A percentile compares a stretch with the other conserved stretches of the same genome.
These are phyloP conservation scores for Amanita pseudoporphyria DNA, from an alignment of 768 basidiomycete species.

Conservation along the genomic window DNA sequence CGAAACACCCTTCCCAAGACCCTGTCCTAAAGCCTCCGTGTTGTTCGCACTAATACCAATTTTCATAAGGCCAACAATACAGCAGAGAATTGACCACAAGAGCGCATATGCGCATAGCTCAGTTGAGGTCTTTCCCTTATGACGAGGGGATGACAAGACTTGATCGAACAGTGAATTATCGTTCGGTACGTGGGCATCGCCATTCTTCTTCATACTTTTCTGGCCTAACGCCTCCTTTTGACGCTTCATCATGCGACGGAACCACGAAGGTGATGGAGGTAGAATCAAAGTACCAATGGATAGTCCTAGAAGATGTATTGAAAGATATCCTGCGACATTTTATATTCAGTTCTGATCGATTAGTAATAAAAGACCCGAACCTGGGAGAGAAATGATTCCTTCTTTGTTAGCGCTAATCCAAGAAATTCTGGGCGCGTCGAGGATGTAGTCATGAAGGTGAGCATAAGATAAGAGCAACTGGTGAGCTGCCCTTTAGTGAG, in stretches of 20 bases:
- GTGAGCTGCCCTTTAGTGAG: slow-evolving; percentile 45
- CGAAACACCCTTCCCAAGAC: slow-evolving; percentile 21
- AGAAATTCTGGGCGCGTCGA: slow-evolving; percentile 51
- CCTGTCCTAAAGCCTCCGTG: slow-evolving; percentile 11
- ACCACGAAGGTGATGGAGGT: slow-evolving; percentile 68
- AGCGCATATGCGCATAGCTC: slow-evolving; percentile 70
- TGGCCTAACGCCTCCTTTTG: slow-evolving; percentile 8
- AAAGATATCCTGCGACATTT: slow-evolving; percentile 60
- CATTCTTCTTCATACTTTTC: slow-evolving; percentile 12
- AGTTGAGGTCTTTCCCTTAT: slow-evolving; percentile 64
- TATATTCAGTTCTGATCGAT: not conserved
- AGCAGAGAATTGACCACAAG: slow-evolving; percentile 68
- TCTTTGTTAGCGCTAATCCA: slow-evolving; percentile 84
- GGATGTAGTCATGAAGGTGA: slow-evolving; percentile 52
- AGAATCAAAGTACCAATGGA: slow-evolving; percentile 74
- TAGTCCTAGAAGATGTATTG: slow-evolving; percentile 82
- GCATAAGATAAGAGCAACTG: slow-evolving; percentile 50
- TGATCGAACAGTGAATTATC: slow-evolving; percentile 3
- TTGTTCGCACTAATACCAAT: slow-evolving; percentile 27
- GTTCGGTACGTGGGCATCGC: slow-evolving; percentile 8
- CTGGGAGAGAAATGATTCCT: slow-evolving; percentile 73
- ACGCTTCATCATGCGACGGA: slow-evolving; percentile 41
- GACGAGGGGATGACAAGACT: slow-evolving; percentile 31
- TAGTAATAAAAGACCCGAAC: slow-evolving; percentile 20
- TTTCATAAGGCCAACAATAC: slow-evolving; percentile 22